These are phyloP conservation scores for Centaurea solstitialis DNA, from an alignment of 129 eudicot genomes.

Conservation along the genomic window DNA sequence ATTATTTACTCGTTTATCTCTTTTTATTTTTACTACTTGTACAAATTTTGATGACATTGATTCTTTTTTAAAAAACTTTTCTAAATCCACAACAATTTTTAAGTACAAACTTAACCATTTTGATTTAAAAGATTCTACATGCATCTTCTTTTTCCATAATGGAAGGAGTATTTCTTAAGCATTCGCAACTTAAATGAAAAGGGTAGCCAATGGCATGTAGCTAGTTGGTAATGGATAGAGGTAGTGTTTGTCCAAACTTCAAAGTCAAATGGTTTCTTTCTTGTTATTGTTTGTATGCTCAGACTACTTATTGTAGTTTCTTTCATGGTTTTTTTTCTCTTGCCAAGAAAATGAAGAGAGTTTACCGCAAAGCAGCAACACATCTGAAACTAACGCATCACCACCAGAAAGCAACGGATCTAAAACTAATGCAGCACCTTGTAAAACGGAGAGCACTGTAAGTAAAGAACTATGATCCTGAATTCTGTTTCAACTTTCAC, in stretches of 20 bases:
- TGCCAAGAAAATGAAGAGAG: constrained; percentile 46
- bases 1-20: not conserved
- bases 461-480: constrained; percentile 31
- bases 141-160: not conserved
- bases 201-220: too few relatives aligned
- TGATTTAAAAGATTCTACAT: not conserved
- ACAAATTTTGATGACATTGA: not conserved
- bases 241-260: too few relatives aligned
- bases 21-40: not conserved
- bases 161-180: not conserved
- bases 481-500: not conserved
- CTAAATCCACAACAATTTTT: not conserved
- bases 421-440: constrained; percentile 40
- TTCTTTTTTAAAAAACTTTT: not conserved
- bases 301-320: not conserved
- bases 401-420: constrained; percentile 32
- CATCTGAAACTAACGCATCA: constrained; percentile 32
- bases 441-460: constrained; percentile 47
- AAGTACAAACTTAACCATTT: not conserved
- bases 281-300: not conserved
- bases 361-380: constrained; percentile 21
- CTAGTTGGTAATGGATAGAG: too few relatives aligned
- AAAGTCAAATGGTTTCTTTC: too few relatives aligned
- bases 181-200: not conserved
- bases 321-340: constrained; percentile 14